These are phyloP conservation scores for Ceratobasidium sp. DNA, from an alignment of 1,284 basidiomycete species.

Conservation along the genomic window DNA sequence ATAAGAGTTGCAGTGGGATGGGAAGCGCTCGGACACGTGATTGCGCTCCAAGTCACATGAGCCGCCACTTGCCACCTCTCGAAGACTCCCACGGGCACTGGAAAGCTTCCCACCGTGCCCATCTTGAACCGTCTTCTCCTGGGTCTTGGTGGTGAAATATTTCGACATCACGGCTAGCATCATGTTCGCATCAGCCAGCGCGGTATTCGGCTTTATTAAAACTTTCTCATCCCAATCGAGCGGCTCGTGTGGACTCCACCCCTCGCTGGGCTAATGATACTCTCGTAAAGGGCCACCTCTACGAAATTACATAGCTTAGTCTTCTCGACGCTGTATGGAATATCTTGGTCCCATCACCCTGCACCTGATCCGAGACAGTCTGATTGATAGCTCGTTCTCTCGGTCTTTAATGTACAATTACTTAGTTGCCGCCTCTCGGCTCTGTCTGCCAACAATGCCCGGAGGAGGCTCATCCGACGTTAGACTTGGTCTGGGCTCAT, in stretches of 20 bases:
- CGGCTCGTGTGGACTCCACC: background rate
- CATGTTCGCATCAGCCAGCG: background rate
- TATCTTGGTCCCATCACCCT: too few species aligned
- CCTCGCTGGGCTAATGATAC: background rate
- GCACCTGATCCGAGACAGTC: background rate
- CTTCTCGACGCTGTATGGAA: too few species aligned
- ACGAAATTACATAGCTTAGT: too few species aligned
- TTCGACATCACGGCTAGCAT: too few species aligned
- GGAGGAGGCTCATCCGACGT: background rate
- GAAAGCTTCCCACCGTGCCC: conserved; percentile 7
- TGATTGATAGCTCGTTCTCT: conserved; percentile 3
- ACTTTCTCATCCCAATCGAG: background rate
- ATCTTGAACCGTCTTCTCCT: too few species aligned
- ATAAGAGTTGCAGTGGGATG: conserved; percentile 9
- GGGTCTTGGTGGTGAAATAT: too few species aligned
- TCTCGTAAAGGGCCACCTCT: too few species aligned
- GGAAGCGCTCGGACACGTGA: conserved; percentile 27
- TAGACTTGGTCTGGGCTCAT: conserved; percentile 10
- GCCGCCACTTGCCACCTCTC: background rate
- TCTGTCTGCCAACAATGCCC: background rate
- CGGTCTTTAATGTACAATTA: conserved; percentile 17
- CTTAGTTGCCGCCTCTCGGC: conserved; percentile 9
- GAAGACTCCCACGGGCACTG: conserved; percentile 7
- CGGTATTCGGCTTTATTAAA: background rate
- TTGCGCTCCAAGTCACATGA: conserved; percentile 2